Evolutionary conservation across 2,329 filamentous ascomycete genomes (phyloP).

Genomic region (Saccharata proteae): DNA sequence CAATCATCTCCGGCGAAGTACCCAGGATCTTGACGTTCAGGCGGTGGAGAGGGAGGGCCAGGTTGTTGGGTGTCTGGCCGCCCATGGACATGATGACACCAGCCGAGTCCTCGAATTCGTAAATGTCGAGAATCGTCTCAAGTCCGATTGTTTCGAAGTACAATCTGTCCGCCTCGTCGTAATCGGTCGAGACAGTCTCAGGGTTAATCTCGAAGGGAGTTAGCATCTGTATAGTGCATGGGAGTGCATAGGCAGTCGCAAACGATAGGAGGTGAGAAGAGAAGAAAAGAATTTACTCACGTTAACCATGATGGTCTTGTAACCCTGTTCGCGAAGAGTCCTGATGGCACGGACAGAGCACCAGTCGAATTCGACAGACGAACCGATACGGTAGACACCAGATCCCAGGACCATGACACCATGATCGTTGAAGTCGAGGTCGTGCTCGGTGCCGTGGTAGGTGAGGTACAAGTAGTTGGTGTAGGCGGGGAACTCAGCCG

Average conservation of each 20-base stretch:
- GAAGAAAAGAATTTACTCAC: constrained; percentile 12
- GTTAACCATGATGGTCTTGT: constrained; percentile 96
- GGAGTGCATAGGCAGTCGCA: background rate
- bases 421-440: constrained; percentile 74
- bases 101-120: constrained; percentile 68
- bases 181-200: constrained; percentile 81
- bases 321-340: constrained; percentile 68
- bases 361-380: constrained; percentile 98
- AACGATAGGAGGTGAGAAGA: constrained; percentile 1
- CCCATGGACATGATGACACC: constrained; percentile 94
- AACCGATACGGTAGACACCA: constrained; percentile 93
- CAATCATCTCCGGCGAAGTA: constrained; percentile 98
- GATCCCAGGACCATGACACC: constrained; percentile 95
- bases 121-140: constrained; percentile 87
- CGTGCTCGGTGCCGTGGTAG: constrained; percentile 81
- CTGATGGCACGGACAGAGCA: constrained; percentile 91
- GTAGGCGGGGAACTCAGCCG: constrained; percentile 85
- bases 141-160: constrained; percentile 95
- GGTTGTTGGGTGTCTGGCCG: constrained; percentile 96
- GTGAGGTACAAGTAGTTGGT: constrained; percentile 97
- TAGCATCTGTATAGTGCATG: background rate
- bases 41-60: constrained; percentile 77
- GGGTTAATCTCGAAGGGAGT: no score
- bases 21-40: constrained; percentile 86
- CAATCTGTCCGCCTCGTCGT: constrained; percentile 83